Conservation (phyloP, 2,329 filamentous ascomycete genomes). For the Cercospora sojina region DNA sequence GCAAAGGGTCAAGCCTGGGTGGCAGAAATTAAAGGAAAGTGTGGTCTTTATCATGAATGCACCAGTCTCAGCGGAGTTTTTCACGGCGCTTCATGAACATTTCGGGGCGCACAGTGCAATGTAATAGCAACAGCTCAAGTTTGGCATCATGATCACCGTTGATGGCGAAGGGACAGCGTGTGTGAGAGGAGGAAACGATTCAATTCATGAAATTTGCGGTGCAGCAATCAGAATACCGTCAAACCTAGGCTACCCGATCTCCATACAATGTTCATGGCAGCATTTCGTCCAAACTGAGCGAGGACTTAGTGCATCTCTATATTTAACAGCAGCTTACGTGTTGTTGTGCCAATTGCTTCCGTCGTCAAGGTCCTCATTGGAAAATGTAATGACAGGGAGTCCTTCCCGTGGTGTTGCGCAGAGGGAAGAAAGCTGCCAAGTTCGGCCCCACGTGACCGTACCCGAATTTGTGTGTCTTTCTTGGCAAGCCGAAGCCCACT, state of each 20-base stretch:
- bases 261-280: too few relatives aligned
- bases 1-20: neutral
- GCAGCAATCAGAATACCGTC: neutral
- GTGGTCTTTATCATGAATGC: neutral
- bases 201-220: neutral
- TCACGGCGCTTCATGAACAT: constrained; percentile 8
- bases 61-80: constrained; percentile 9
- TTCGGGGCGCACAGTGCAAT: constrained; percentile 7
- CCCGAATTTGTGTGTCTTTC: neutral
- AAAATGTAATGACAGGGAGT: neutral
- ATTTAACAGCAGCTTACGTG: too few relatives aligned
- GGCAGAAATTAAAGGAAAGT: constrained; percentile 1
- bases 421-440: neutral
- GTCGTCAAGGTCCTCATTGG: too few relatives aligned
- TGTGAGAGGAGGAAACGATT: neutral
- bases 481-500: constrained; percentile 4
- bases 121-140: constrained; percentile 10
- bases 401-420: too few relatives aligned
- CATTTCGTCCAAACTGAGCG: too few relatives aligned
- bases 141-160: neutral
- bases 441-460: neutral
- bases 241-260: too few relatives aligned
- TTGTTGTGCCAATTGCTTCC: too few relatives aligned
- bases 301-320: too few relatives aligned
- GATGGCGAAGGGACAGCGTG: neutral